Base-by-base conservation (phyloP, 768 basidiomycete genomes). In the Tremella yokohamensis region DNA sequence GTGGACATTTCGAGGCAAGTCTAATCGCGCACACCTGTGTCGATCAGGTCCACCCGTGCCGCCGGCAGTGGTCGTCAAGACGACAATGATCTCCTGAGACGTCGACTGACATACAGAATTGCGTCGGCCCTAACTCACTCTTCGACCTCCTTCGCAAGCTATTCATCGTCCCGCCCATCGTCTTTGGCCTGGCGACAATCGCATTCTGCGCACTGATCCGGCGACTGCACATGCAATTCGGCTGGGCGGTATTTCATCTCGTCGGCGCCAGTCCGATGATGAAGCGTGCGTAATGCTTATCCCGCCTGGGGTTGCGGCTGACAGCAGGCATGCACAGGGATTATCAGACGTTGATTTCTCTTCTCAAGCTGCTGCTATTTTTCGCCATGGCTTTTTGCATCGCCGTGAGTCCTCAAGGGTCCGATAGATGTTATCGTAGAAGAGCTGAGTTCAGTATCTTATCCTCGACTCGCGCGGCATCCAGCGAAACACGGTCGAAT, bases 141-240 rank as follows among this genome's bases (percentile, higher is more conserved):
- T 71, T 49, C 55, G 51, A 60, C 49, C 25, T 60, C 15, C 39
- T 71, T 22, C 39, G 55, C 22, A 64, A 61, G 20, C 54, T 68
- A 16, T 60, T 65, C 49, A 71, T 71, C 49, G 66, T 65, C 54
- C 57, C 64, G 13, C 69, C 69, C 3, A 61, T 71, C 49, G 59
- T 68, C 29, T 45, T 71, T 16, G 66, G 69, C 0, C 9, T 68
- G 12, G 58, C 58, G n/a, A 64, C 60, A 7, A 51, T 66, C 34
- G 54, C 50, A 2, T 62, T 68, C 26, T 60, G 58, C 6, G 24
- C 59, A 8, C 39, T 66, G 38, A 52, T 62, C 40, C 40, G 53
- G 29, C 40, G 39, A 22, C 52, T 71, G 25, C 59, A 56, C 44
- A 29, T 49, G 34, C 61, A 68, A 44, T 71, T 68, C 39, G 66